Evolutionary conservation across 2,329 filamentous ascomycete species (phyloP), one percentile per base, ranked within the genome.

Genomic region (Calonectria crousiana): DNA sequence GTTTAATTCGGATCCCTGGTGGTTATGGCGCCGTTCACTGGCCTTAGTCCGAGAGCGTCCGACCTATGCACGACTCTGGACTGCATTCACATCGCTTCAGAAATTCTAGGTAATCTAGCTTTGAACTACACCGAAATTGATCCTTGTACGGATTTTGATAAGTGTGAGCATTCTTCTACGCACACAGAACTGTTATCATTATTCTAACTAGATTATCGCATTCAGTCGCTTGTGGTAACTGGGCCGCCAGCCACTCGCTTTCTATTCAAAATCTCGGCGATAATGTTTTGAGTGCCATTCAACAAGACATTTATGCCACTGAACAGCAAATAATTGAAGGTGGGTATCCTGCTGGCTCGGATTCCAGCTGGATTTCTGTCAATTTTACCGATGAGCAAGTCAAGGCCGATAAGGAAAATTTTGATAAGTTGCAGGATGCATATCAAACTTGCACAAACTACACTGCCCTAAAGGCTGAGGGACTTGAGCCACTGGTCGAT

Each of bases 361-460:
- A 75, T 2, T 49, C 67, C 9, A 53, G 68, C 20, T 77, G 71
- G 71, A 72, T 75, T 71, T 74, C 67, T 0, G 67, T 76, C 38
- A 68, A 69, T 38, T 44, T 77, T 38, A 74, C 72, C 2, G 66
- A 82, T 3, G 80, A 84, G 16, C 85, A 86, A 52, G 87, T 86
- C 4, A 84, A 66, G n/a, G 77, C 86, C 1, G 91, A 93, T 73
- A 86, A 90, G 78, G 83, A 89, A 38, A 95, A 94, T 80, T 94
- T 94, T 79, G 84, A 90, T 74, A 93, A 93, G 82, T 85, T 95
- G 80, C 90, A 93, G 81, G 84, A 88, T 58, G 90, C 89, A 0
- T 95, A 94, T 78, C 84, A 90, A 74, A 89, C 93, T 47, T 95
- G 93, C 80, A 88, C 93, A 82, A 88, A 95, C 78, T 89, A 92